Conservation (phyloP, 2,329 filamentous ascomycete species). For the Endocalyx cinctus region DNA sequence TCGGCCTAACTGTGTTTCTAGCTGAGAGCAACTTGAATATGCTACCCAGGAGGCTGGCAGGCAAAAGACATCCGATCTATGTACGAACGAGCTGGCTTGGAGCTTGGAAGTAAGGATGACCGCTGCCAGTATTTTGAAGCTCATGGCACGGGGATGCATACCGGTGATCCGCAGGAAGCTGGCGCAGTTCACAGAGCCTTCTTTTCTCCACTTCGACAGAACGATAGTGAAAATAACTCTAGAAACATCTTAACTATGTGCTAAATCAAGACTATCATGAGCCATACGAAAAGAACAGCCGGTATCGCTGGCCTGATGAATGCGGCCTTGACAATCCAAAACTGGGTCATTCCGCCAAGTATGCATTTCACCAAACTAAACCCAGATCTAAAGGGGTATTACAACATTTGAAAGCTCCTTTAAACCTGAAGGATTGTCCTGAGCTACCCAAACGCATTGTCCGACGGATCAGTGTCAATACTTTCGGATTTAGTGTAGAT, state of each 20-base stretch:
- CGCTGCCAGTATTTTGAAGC: slow-evolving; percentile 24
- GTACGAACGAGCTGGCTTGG: slow-evolving; percentile 8
- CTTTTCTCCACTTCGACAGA: slow-evolving; percentile 2
- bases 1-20: not conserved
- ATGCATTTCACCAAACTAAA: slow-evolving; percentile 4
- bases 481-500: slow-evolving; percentile 17
- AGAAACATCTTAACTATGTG: slow-evolving; percentile 6
- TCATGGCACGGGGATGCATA: slow-evolving; percentile 22
- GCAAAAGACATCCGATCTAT: slow-evolving; percentile 5
- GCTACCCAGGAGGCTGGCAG: slow-evolving; percentile 9
- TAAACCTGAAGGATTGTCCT: slow-evolving; percentile 3
- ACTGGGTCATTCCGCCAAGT: slow-evolving; percentile 6
- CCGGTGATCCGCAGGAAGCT: slow-evolving; percentile 22
- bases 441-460: slow-evolving; percentile 1
- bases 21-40: slow-evolving; percentile 5
- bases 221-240: not conserved
- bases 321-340: slow-evolving; percentile 5
- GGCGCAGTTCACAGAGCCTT: slow-evolving; percentile 15
- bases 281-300: slow-evolving; percentile 12
- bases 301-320: slow-evolving; percentile 11
- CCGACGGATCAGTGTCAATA: slow-evolving; percentile 17
- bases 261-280: slow-evolving; percentile 10
- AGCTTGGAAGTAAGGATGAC: slow-evolving; percentile 3
- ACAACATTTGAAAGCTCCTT: slow-evolving; percentile 2
- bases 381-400: slow-evolving; percentile 5